A percentile compares a stretch with the other conserved stretches of the same genome.
phyloP scores from a whole-genome alignment of 176 grass and related monocot genomes.

The Bonia amplexicaulis region DNA sequence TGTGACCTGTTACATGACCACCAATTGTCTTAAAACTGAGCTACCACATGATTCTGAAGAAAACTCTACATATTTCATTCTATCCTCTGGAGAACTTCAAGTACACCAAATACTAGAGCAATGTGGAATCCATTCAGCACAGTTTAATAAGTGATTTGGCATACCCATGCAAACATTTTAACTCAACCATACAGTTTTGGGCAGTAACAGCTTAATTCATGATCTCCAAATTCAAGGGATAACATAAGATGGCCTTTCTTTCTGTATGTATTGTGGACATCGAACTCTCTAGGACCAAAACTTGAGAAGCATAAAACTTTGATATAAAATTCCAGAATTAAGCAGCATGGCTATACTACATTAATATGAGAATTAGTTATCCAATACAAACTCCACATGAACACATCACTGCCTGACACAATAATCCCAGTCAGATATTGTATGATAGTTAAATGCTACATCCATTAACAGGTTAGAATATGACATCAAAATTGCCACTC shows the following conservation, averaged over 20 bases:
- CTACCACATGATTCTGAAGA: neutral
- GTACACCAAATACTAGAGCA: neutral
- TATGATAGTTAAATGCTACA: slow-evolving; percentile 2
- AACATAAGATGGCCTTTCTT: neutral
- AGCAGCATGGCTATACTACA: neutral
- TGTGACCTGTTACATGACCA: slow-evolving; percentile 16
- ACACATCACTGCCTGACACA: neutral
- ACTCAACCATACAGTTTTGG: neutral
- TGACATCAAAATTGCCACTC: neutral
- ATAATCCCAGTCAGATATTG: neutral
- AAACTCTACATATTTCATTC: neutral
- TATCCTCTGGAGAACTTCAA: neutral
- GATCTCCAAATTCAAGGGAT: neutral
- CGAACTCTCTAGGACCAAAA: neutral
- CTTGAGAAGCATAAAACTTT: neutral
- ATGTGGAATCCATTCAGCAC: neutral
- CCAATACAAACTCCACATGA: neutral
- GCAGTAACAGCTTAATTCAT: neutral
- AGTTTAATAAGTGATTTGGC: neutral
- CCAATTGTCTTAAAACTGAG: neutral
- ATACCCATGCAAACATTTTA: neutral
- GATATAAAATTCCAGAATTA: neutral
- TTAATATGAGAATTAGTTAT: neutral
- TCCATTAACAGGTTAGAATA: neutral
- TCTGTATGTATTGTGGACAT: neutral